Evolutionary conservation across 495 filamentous ascomycete species (phyloP).

Genomic region (Podospora sp.): DNA sequence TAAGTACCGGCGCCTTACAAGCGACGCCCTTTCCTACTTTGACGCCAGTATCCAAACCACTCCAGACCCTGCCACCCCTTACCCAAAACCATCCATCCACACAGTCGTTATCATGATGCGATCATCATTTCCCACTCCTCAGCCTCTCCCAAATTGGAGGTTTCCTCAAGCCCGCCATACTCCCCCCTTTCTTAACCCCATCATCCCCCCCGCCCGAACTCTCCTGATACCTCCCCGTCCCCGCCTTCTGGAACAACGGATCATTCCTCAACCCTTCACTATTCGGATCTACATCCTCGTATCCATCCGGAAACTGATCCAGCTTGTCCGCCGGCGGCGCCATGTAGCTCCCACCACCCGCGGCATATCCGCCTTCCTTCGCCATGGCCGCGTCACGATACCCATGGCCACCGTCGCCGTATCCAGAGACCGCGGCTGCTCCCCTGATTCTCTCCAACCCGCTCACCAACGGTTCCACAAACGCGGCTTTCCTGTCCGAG

Average conservation of each 20-base stretch:
- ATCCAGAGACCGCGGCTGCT: not conserved
- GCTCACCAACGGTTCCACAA: constrained; percentile 33
- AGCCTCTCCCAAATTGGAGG: constrained; percentile 30
- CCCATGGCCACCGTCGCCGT: constrained; percentile 2
- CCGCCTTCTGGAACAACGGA: constrained; percentile 30
- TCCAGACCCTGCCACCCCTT: not conserved
- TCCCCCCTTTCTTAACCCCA: constrained; percentile 15
- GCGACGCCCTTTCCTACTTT: no score
- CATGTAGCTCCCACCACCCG: constrained; percentile 2
- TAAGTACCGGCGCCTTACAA: no score
- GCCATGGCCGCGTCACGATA: constrained; percentile 4
- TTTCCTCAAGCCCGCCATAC: constrained; percentile 14
- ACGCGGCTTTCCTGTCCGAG: constrained; percentile 26
- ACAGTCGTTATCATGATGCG: not conserved
- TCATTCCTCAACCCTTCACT: constrained; percentile 34
- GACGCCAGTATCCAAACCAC: not conserved
- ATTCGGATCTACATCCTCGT: constrained; percentile 38
- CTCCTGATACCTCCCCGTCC: constrained; percentile 5
- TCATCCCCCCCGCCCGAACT: not conserved
- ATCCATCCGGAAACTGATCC: constrained; percentile 29
- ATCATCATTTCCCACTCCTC: constrained; percentile 22
- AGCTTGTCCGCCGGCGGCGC: constrained; percentile 20
- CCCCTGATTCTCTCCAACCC: constrained; percentile 36
- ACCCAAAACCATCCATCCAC: not conserved
- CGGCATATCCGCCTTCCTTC: not conserved